Evolutionary conservation across 2,329 filamentous ascomycete species (phyloP), one percentile per base, ranked within the genome.

Genomic region (Helicocarpus griseus): DNA sequence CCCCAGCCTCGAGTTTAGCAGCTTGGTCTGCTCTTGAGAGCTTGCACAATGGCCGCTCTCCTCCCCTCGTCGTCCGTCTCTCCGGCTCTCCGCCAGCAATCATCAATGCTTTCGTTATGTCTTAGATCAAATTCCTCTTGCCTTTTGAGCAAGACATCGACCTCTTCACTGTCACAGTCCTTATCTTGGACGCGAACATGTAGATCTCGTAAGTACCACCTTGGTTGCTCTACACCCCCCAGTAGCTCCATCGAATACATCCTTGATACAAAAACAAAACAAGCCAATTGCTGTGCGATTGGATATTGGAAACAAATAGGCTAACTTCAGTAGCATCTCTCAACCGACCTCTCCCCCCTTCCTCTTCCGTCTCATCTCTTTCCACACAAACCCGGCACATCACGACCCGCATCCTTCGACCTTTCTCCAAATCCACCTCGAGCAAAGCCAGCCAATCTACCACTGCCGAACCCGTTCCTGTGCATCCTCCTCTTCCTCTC

Each of bases 61-160:
- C 44, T 48, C 45, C 50, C 50, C 26, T 21, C 41, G 13, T 51
- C 62, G 48, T 58, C 65, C 56, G 58, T 63, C 50, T 60, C 58
- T 41, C 63, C 67, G 51, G 61, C 63, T 45, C 58, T 65, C 59
- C 66, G 65, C 59, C 68, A 60, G 53, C 67, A 68, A 59, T 63
- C 59, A 48, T 61, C 53, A 49, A 17, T 51, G 49, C 53, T 53
- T 49, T 48, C 50, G 6, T 35, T 52, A 31, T 45, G 33, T 31
- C 45, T 53, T 51, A 41, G 22, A 51, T 40, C 50, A 44, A 29
- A 45, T 50, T 53, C 53, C 28, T 24, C 17, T 4, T 21, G 26
- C 5, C 47, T 48, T 11, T 51, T 48, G 6, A 28, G 41, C 4
- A 31, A 40, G 6, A 28, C 36, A 13, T 51, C 50, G 13, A 48